Evolutionary conservation across 371 early-diverging fungal genomes (phyloP).

Genomic region (Smittium culicis): DNA sequence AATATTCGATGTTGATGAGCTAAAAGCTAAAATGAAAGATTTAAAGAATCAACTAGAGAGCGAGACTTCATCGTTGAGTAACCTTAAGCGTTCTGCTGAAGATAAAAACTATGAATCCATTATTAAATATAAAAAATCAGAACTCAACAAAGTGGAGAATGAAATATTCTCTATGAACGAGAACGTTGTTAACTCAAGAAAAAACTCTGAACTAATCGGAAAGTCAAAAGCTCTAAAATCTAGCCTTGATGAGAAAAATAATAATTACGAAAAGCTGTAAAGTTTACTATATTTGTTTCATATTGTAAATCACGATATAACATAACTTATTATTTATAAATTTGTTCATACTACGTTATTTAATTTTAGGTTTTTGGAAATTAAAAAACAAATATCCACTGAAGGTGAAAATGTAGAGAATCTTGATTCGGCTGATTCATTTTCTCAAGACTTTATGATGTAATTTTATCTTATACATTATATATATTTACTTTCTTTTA

Average conservation of each 20-base stretch:
- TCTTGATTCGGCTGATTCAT: neutral
- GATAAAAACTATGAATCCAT: neutral
- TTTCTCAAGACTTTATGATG: neutral
- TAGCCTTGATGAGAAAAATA: constrained; percentile 33
- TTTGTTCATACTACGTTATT: neutral
- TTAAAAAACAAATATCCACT: neutral
- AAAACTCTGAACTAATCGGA: constrained; percentile 3
- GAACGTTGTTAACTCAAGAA: neutral
- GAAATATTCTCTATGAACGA: constrained; percentile 5
- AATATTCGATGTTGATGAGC: neutral
- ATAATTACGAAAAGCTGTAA: constrained; percentile 36
- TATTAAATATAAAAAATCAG: constrained; percentile 5
- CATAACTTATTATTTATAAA: neutral
- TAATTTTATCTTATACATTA: neutral
- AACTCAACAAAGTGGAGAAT: neutral
- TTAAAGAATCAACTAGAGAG: neutral
- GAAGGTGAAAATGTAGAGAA: neutral
- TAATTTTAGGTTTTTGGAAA: neutral
- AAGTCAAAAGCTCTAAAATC: constrained; percentile 1
- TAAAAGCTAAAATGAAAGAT: constrained; percentile 9
- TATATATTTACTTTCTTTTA: too few species aligned
- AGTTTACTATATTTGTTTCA: neutral
- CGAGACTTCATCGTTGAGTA: neutral
- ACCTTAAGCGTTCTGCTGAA: neutral
- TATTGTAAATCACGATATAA: too few species aligned